phyloP scores from a whole-genome alignment of 2,329 filamentous ascomycete genomes.

The Trichoderma atrobrunneum region DNA sequence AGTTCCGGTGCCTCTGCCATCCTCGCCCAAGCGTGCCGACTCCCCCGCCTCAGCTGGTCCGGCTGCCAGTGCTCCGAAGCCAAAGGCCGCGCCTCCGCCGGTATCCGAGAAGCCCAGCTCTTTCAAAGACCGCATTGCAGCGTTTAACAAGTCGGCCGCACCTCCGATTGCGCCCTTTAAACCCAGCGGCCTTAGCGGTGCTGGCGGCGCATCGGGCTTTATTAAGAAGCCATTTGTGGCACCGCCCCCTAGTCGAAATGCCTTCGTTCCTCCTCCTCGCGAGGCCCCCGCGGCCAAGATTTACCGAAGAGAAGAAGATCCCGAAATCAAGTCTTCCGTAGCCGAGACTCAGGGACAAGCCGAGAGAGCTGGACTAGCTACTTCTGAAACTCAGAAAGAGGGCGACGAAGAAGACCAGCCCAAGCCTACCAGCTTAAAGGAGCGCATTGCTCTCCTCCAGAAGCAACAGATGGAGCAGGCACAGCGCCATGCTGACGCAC shows the following conservation, averaged over 20 bases:
- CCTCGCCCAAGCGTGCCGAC: conserved; percentile 39
- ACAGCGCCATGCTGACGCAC: conserved; percentile 72
- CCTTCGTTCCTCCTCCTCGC: conserved; percentile 75
- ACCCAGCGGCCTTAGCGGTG: conserved; percentile 60
- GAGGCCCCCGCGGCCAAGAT: conserved; percentile 70
- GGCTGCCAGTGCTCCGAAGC: conserved; percentile 23
- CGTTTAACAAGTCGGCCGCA: conserved; percentile 88
- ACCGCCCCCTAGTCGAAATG: conserved; percentile 87
- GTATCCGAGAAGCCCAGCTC: conserved; percentile 74
- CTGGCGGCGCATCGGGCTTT: conserved; percentile 59
- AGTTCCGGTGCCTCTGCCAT: conserved; percentile 23
- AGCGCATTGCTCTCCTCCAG: conserved; percentile 89
- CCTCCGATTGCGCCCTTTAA: conserved; percentile 90
- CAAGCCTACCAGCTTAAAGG: conserved; percentile 90
- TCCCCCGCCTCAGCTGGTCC: conserved; percentile 40
- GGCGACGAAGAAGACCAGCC: conserved; percentile 72
- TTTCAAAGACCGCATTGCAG: conserved; percentile 93
- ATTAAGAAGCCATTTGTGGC: conserved; percentile 97
- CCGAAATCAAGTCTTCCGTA: conserved; percentile 64
- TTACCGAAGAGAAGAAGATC: conserved; percentile 86
- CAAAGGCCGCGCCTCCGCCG: conserved; percentile 58
- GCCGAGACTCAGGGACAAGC: conserved; percentile 64
- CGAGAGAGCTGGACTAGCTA: conserved; percentile 63
- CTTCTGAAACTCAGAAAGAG: conserved; percentile 42
- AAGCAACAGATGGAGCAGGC: conserved; percentile 92